Percentiles rank a stretch among this genome's conserved stretches.
Conservation (phyloP, 225 moss, liverwort and hornwort species). For the Straminergon stramineum region DNA sequence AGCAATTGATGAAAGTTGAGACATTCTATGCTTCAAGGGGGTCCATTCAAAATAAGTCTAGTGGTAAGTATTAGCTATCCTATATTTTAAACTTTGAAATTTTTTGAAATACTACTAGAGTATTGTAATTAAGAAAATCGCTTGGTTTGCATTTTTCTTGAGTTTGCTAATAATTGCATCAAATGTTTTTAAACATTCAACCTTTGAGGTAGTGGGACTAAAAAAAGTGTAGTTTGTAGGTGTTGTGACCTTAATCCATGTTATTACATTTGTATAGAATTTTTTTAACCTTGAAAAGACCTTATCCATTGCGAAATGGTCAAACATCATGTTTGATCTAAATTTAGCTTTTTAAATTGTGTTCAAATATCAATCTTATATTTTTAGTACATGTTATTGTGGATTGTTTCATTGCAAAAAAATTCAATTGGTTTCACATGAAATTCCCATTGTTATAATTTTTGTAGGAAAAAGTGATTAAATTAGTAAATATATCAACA, state of each 20-base stretch:
- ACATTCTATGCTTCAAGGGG: no score
- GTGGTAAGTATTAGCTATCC: no score
- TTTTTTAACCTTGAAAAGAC: rapidly evolving
- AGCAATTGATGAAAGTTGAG: no score
- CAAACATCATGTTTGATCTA: neutral
- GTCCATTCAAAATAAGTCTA: no score
- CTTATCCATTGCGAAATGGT: neutral
- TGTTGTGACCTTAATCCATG: neutral
- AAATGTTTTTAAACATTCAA: neutral
- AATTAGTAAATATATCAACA: neutral
- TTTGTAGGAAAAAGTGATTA: neutral
- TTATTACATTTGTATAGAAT: neutral
- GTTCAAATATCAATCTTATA: neutral
- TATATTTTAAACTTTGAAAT: neutral
- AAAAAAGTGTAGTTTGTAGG: neutral
- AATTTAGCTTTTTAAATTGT: neutral
- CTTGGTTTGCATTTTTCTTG: neutral
- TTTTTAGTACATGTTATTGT: neutral
- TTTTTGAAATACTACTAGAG: no score
- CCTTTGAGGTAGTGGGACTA: neutral
- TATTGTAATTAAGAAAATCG: no score
- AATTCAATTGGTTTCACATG: neutral
- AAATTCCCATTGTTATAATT: neutral
- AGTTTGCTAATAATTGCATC: neutral
- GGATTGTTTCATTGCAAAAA: neutral